phyloP scores from a whole-genome alignment of 2,329 filamentous ascomycete species.

The Penicillium sp. region DNA sequence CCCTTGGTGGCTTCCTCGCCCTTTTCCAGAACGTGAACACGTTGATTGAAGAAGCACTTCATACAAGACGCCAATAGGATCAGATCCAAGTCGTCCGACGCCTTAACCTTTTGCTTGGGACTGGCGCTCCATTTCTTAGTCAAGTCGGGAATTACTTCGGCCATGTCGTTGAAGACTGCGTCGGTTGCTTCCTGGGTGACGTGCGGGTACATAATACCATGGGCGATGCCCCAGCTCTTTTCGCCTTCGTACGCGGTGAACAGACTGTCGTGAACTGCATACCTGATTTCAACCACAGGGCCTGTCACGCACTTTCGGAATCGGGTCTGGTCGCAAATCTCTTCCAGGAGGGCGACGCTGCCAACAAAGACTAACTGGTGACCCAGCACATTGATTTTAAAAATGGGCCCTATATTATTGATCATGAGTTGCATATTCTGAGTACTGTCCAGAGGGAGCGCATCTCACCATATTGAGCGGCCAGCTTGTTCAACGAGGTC shows the following conservation, averaged over 20 bases:
- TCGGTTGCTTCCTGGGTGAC: conserved; percentile 43
- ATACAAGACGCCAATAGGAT: conserved; percentile 53
- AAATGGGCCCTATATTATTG: conserved; percentile 54
- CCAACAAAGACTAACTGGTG: conserved; percentile 52
- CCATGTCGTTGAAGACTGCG: conserved; percentile 47
- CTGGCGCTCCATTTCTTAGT: conserved; percentile 48
- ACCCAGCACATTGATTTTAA: conserved; percentile 52
- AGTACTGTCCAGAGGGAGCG: neutral
- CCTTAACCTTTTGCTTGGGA: conserved; percentile 36
- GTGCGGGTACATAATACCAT: conserved; percentile 44
- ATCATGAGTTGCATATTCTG: neutral
- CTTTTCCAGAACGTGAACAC: conserved; percentile 47
- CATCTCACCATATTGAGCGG: conserved; percentile 47
- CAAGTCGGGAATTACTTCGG: conserved; percentile 48
- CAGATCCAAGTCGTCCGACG: conserved; percentile 51
- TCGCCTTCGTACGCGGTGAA: conserved; percentile 57
- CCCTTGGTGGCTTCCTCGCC: conserved; percentile 41
- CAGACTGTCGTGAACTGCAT: conserved; percentile 63
- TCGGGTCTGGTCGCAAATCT: conserved; percentile 64
- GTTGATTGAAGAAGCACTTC: conserved; percentile 50
- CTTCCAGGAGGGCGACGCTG: conserved; percentile 58
- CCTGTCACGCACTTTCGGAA: conserved; percentile 56
- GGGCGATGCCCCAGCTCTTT: conserved; percentile 63
- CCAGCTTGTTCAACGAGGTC: conserved; percentile 50
- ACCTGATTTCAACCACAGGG: conserved; percentile 56